Conservation (phyloP, 768 basidiomycete species). For the Pholiota molesta region DNA sequence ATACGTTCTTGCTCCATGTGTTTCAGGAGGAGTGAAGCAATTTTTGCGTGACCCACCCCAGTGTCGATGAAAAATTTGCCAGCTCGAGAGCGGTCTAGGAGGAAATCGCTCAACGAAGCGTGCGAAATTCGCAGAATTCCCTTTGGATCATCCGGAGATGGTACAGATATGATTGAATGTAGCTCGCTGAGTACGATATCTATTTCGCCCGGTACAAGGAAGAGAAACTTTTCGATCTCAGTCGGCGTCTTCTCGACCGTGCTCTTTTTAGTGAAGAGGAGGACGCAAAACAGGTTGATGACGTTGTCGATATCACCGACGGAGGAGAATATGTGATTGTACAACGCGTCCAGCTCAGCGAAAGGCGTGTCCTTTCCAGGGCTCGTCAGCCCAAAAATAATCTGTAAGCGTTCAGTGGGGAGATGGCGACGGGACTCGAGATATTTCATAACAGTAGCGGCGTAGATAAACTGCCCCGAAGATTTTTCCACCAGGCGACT, state of each 20-base stretch:
- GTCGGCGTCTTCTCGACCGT: neutral
- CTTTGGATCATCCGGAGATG: neutral
- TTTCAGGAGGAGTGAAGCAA: neutral
- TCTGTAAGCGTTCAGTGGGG: constrained; percentile 9
- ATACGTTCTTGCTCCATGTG: constrained; percentile 5
- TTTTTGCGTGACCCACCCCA: constrained; percentile 9
- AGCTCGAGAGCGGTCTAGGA: constrained; percentile 15
- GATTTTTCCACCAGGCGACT: constrained; percentile 12
- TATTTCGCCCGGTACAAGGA: constrained; percentile 13
- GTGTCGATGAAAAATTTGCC: constrained; percentile 17
- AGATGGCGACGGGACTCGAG: constrained; percentile 9
- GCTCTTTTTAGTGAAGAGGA: neutral
- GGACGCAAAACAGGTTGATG: constrained; percentile 8
- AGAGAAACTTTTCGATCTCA: constrained; percentile 14
- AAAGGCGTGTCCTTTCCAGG: constrained; percentile 17
- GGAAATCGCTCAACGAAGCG: constrained; percentile 20
- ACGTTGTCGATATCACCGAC: constrained; percentile 13
- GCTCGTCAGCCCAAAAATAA: constrained; percentile 11
- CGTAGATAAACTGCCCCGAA: constrained; percentile 24
- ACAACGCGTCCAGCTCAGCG: constrained; percentile 21
- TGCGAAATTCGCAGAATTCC: constrained; percentile 10
- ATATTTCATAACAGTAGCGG: constrained; percentile 17
- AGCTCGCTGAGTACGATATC: constrained; percentile 18
- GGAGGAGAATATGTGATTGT: constrained; percentile 19
- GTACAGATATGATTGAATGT: constrained; percentile 13